Base-by-base conservation (phyloP, 2,329 filamentous ascomycete species). In the Exophiala aquamarina region DNA sequence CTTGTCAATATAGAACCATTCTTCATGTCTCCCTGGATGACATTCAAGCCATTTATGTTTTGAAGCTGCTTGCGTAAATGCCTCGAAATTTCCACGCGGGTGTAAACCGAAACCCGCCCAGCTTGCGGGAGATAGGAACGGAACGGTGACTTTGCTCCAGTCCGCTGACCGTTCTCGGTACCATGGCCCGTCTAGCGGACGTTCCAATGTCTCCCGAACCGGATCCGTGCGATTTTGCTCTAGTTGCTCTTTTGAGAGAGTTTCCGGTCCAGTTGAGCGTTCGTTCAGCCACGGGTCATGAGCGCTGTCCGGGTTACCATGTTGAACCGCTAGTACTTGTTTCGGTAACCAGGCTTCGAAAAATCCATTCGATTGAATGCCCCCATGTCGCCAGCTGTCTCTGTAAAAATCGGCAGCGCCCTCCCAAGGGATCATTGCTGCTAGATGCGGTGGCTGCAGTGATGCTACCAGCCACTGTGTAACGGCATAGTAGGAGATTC, bases 101-200 rank as follows among this genome's bases (percentile, higher is more conserved):
- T 88, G 84, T 1, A 88, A 72, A 3, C 83, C 64, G 39, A 87
- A 87, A 1, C 83, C 83, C 9, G 83, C 84, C 83, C 82, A 87
- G 62, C 87, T 87, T 0, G 76, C 84, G 0, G 87, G 83, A 0
- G 75, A 80, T 0, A 87, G 72, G 0, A 87, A 59, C 0, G 84
- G 84, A 0, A 87, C 82, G 47, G 83, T 72, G 32, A 88, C 85
- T 50, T 87, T 81, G 15, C 69, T 75, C 62, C 84, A 71, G 37
- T 78, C 69, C 38, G 86, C 82, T 56, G 81, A 84, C 33, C 75
- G 79, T 1, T 79, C 74, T 48, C 84, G 84, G 64, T 86, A 86
- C 1, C 69, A 62, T 1, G 86, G 74, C 48, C 87, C 82, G 0
- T 81, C 76, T 65, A 80, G 87, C 8, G 64, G 66, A 59, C 81